Evolutionary conservation across 371 early-diverging fungal species (phyloP).

Genomic region (Thermomucor indicae-seudaticae): DNA sequence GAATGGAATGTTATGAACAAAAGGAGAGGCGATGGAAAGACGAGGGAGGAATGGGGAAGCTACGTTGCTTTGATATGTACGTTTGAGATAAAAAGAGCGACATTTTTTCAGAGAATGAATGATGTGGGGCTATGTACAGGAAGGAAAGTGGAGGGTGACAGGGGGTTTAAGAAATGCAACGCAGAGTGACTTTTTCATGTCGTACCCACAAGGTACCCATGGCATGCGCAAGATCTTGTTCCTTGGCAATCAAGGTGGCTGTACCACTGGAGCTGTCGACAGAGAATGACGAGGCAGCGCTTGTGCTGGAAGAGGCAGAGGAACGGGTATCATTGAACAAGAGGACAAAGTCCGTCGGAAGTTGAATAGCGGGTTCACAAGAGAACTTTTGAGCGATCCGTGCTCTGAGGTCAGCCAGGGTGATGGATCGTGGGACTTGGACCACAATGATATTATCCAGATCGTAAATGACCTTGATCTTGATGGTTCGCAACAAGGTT

Average conservation of each 20-base stretch:
- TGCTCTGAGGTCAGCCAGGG: constrained; percentile 12
- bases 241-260: constrained; percentile 12
- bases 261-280: constrained; percentile 3
- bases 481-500: constrained; percentile 10
- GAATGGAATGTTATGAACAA: background rate
- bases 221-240: constrained; percentile 13
- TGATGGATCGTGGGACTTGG: constrained; percentile 19
- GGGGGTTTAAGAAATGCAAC: constrained; percentile 14
- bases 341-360: constrained; percentile 11
- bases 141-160: constrained; percentile 1
- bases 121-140: background rate
- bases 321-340: constrained; percentile 21
- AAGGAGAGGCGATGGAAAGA: background rate
- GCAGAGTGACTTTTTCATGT: constrained; percentile 20
- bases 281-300: constrained; percentile 10
- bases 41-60: background rate
- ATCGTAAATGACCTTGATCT: constrained; percentile 25
- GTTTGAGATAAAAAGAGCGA: background rate
- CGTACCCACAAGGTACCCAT: constrained; percentile 18
- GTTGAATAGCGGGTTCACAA: constrained; percentile 7
- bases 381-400: constrained; percentile 23
- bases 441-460: constrained; percentile 26
- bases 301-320: constrained; percentile 18
- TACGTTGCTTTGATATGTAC: too few relatives aligned
- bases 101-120: background rate